Base-by-base conservation (phyloP, 768 basidiomycete genomes). In the Russula olivacea region DNA sequence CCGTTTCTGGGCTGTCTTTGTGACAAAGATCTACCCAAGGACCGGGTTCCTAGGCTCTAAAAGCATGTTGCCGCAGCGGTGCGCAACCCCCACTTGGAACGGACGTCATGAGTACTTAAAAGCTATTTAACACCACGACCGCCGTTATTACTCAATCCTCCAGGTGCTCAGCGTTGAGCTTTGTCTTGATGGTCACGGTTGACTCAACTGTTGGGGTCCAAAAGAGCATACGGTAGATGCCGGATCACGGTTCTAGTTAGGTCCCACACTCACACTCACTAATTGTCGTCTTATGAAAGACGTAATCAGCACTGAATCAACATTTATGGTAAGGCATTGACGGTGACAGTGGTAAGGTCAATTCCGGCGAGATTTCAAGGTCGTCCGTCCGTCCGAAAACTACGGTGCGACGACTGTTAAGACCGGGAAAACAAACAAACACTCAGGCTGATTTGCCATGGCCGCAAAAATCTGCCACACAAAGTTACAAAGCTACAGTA, bases 1-100 rank as follows among this genome's bases (percentile, higher is more conserved):
- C 48, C 21, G 17, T 10, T 34, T 38, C 30, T 61, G 15, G 28
- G 36, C 34, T 30, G 55, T 25, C 32, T 36, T 34, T 45, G 19
- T 55, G 43, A 47, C 23, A 12, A 28, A 41, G 6, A 40, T 30
- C 32, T 34, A 56, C 55, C 61, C 55, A 61, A 61, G 55, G 38
- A 61, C 61, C 61, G 55, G 61, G 61, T 21, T 61, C 61, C 48
- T 61, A 38, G 47, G 21, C 17, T 32, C 17, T 21, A 19, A 50
- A 41, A 32, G 48, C n/a, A 21, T 34, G 19, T 51, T 23, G 40
- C 40, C 38, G 11, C 11, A 14, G 25, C 19, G 12, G 50, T 43
- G 14, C n/a, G 50, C 28, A 32, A 21, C 36, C 58, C 17, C 30
- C 23, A 15, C 8, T 25, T 25, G 23, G 53, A 40, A 55, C 38